Evolutionary conservation across 2,329 filamentous ascomycete genomes (phyloP).

Genomic region (Sclerotinia minor): DNA sequence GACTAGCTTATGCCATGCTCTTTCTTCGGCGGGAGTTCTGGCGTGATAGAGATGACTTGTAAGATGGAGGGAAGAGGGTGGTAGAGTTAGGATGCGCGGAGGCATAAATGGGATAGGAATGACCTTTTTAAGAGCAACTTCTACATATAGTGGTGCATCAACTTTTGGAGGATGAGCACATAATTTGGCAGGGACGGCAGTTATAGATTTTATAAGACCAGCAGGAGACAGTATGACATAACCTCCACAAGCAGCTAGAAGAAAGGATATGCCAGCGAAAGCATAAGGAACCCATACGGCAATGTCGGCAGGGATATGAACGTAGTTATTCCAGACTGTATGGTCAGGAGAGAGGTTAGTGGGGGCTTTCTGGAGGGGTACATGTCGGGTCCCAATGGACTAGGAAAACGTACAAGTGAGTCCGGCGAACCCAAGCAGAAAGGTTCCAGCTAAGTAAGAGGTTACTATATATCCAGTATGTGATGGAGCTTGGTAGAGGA

Average conservation of each 20-base stretch:
- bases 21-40: slow-evolving; percentile 33
- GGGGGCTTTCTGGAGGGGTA: not conserved
- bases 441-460: slow-evolving; percentile 56
- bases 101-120: slow-evolving; percentile 38
- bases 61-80: slow-evolving; percentile 25
- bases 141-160: slow-evolving; percentile 47
- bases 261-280: slow-evolving; percentile 58
- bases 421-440: slow-evolving; percentile 53
- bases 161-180: slow-evolving; percentile 20
- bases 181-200: slow-evolving; percentile 35
- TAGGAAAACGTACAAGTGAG: slow-evolving; percentile 46
- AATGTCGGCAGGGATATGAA: slow-evolving; percentile 53
- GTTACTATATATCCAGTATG: slow-evolving; percentile 63
- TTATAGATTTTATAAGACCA: slow-evolving; percentile 53
- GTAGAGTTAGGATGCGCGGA: slow-evolving; percentile 30
- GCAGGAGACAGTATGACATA: slow-evolving; percentile 59
- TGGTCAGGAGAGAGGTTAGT: not conserved
- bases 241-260: slow-evolving; percentile 61
- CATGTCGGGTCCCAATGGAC: not conserved
- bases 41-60: slow-evolving; percentile 15
- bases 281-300: slow-evolving; percentile 57
- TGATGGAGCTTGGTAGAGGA: slow-evolving; percentile 65
- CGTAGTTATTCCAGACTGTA: slow-evolving; percentile 47
- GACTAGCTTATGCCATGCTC: slow-evolving; percentile 32
- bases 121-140: slow-evolving; percentile 47